Conservation (phyloP, 2,329 filamentous ascomycete species). For the Sodiomyces alkalinus region DNA sequence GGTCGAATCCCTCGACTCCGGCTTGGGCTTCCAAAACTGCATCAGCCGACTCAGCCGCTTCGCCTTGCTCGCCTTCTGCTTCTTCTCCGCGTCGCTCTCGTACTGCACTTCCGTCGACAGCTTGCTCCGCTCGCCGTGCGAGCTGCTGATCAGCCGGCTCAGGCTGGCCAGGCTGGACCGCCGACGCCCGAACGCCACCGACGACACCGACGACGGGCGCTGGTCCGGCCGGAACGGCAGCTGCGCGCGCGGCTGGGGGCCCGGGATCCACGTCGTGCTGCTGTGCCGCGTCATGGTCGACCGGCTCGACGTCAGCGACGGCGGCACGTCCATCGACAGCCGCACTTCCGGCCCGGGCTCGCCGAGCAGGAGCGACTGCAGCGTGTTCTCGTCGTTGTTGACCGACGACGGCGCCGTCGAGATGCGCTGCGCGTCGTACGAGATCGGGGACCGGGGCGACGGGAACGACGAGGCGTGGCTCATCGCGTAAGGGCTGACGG, state of each 20-base stretch:
- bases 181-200: constrained; percentile 49
- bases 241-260: constrained; percentile 14
- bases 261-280: constrained; percentile 26
- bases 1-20: no score
- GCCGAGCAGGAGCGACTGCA: constrained; percentile 56
- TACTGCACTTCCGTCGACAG: constrained; percentile 51
- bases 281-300: constrained; percentile 65
- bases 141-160: constrained; percentile 60
- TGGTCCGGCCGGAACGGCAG: constrained; percentile 32
- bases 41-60: constrained; percentile 61
- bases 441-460: constrained; percentile 54
- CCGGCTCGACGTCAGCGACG: constrained; percentile 59
- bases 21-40: constrained; percentile 61
- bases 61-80: constrained; percentile 44
- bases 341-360: constrained; percentile 60
- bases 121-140: constrained; percentile 61
- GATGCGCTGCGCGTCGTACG: constrained; percentile 56
- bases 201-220: constrained; percentile 46
- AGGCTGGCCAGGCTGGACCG: constrained; percentile 64
- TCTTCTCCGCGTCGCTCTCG: constrained; percentile 41
- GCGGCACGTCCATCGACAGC: constrained; percentile 58
- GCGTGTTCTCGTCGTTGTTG: constrained; percentile 52
- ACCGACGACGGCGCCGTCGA: constrained; percentile 64
- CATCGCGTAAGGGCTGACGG: constrained; percentile 51
- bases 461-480: constrained; percentile 50